Percentiles rank a stretch among this genome's conserved stretches.
Evolutionary conservation across 495 filamentous ascomycete species (phyloP).

Genomic region (Thermochaetoides thermophila): DNA sequence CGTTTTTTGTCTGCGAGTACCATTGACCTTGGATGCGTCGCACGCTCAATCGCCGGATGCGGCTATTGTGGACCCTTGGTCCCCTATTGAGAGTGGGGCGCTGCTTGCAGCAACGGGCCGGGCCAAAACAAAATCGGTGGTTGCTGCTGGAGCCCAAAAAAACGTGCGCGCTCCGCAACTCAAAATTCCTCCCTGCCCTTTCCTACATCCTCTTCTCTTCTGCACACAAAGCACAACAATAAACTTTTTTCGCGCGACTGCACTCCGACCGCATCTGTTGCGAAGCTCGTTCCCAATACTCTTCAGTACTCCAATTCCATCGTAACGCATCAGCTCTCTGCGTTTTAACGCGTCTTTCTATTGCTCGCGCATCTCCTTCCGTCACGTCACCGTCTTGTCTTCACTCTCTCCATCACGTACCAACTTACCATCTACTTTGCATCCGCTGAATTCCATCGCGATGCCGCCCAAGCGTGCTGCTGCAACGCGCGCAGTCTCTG

Average conservation of each 20-base stretch:
- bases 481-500: constrained; percentile 2
- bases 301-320: too few relatives aligned
- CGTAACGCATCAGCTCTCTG: too few relatives aligned
- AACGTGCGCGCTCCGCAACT: constrained; percentile 1
- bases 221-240: too few relatives aligned
- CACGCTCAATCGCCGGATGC: constrained; percentile 5
- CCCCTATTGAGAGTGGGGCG: constrained; percentile 4
- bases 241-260: constrained; percentile 1
- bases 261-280: neutral
- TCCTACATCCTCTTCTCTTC: constrained; percentile 4
- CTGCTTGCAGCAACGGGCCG: neutral
- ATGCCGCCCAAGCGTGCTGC: constrained; percentile 19
- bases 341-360: too few relatives aligned
- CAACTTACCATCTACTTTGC: constrained; percentile 7
- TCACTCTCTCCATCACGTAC: constrained; percentile 2
- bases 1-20: neutral
- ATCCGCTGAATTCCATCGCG: neutral
- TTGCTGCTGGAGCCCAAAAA: constrained; percentile 5
- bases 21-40: neutral
- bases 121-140: constrained; percentile 7
- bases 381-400: neutral
- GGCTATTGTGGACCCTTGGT: constrained; percentile 8
- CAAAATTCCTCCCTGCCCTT: constrained; percentile 9
- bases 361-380: too few relatives aligned
- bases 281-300: too few relatives aligned